Evolutionary conservation across 1,284 basidiomycete genomes (phyloP), one percentile per base, ranked within the genome.

Genomic region (Ustilago curta): DNA sequence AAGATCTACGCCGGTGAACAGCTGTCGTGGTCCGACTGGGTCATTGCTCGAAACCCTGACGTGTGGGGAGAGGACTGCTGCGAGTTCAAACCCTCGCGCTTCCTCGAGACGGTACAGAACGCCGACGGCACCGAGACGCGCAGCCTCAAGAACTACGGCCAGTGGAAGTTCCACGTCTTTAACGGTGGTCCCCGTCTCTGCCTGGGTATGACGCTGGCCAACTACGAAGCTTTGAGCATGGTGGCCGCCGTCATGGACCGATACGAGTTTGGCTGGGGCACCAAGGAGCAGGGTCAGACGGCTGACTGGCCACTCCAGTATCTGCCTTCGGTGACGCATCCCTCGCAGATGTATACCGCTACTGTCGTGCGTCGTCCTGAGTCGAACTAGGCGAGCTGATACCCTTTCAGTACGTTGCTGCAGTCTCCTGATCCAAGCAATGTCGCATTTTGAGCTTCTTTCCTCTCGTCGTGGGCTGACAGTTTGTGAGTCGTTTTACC

Each of bases 11-110:
- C 64, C 8, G 72, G 72, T 19, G 79, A 82, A 55, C 14, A 51
- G 49, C 31, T 79, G 11, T 65, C 60, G 37, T 82, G 79, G 79
- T 78, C 71, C 32, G 80, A 82, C 58, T 82, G 79, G 79, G 78
- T 74, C 21, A 81, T 82, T 58, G 71, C 65, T 6, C 61, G 80
- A 11, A 68, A 75, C 43, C 73, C 76, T 0, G 77, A 77, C 6
- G 76, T 82, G 5, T 82, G 79, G 79, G 80, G 80, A 1, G 66
- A 63, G 1, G 70, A 73, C 44, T 70, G 67, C 51, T 71, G 53
- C 29, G 71, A 79, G 18, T 82, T 71, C 58, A 76, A 76, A 4
- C 80, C 80, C 2, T 31, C 53, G 23, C 63, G 80, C 18, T 82
- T 81, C 61, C 59, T 82, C 40, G 70, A 74, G 27, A 47, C 47